These are phyloP conservation scores for Cronartium ribicola DNA, from an alignment of 1,284 basidiomycete species.

Conservation along the genomic window DNA sequence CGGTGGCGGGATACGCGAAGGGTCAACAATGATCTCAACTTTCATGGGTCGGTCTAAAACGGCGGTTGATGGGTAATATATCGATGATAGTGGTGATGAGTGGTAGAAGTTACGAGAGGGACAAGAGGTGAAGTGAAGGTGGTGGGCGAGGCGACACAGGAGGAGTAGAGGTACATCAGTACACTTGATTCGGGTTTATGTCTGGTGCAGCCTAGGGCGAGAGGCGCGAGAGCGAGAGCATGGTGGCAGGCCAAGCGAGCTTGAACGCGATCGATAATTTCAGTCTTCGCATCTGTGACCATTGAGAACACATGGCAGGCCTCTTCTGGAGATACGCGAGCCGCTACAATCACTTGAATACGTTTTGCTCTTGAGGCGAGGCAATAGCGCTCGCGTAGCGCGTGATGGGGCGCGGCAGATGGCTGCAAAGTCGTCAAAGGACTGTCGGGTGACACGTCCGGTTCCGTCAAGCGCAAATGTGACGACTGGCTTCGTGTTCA, in stretches of 20 bases:
- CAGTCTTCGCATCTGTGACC: no score
- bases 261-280: no score
- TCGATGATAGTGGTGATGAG: neutral
- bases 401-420: no score
- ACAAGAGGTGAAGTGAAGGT: neutral
- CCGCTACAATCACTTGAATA: no score
- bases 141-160: constrained; percentile 7
- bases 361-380: no score
- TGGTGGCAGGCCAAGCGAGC: neutral
- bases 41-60: constrained; percentile 40
- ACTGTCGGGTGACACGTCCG: no score
- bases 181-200: constrained; percentile 11
- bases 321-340: no score
- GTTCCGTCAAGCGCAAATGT: no score
- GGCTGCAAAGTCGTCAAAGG: no score
- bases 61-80: neutral
- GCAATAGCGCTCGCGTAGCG: no score
- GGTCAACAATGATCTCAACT: constrained; percentile 38
- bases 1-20: constrained; percentile 30
- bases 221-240: constrained; percentile 4
- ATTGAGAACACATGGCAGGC: no score
- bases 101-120: neutral
- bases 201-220: neutral
- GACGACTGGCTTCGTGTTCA: no score
- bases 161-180: constrained; percentile 29